Evolutionary conservation across 441 rosid genomes (phyloP).

Genomic region (Pelargonium australe): DNA sequence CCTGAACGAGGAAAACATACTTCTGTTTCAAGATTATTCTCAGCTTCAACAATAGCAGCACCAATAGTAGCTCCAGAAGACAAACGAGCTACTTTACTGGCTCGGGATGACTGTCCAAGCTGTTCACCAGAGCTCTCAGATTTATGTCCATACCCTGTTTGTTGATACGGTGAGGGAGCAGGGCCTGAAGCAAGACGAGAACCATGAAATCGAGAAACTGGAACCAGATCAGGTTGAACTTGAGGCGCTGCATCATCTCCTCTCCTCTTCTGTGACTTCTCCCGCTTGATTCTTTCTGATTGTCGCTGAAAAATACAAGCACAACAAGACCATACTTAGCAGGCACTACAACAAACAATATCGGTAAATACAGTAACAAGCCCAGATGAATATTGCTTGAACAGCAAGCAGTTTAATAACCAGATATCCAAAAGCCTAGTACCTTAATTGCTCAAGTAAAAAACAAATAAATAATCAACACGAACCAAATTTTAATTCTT

Average conservation of each 20-base stretch:
- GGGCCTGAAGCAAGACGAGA: conserved; percentile 93
- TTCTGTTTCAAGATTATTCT: conserved; percentile 60
- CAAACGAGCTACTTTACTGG: conserved; percentile 39
- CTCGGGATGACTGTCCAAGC: conserved; percentile 15
- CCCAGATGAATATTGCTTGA: neutral
- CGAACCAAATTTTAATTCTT: too few relatives aligned
- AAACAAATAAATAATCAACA: too few relatives aligned
- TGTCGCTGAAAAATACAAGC: conserved; percentile 55
- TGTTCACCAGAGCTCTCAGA: conserved; percentile 3
- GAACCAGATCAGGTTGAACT: conserved; percentile 61
- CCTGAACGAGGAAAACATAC: conserved; percentile 59
- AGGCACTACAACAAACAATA: neutral
- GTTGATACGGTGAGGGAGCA: conserved; percentile 69
- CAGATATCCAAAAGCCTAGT: neutral
- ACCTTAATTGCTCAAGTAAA: too few relatives aligned
- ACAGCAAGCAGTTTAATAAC: neutral
- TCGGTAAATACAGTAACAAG: neutral
- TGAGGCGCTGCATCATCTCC: conserved; percentile 53
- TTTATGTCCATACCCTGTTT: conserved; percentile 14
- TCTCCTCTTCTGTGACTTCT: conserved; percentile 49
- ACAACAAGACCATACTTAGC: conserved; percentile 7
- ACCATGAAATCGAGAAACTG: conserved; percentile 69
- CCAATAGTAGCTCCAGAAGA: conserved; percentile 57
- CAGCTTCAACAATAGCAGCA: conserved; percentile 82
- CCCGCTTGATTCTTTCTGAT: conserved; percentile 61